A percentile compares a stretch with the other conserved stretches of the same genome.
These are phyloP conservation scores for Graphium sp. DNA, from an alignment of 2,329 filamentous ascomycete species.

Conservation along the genomic window DNA sequence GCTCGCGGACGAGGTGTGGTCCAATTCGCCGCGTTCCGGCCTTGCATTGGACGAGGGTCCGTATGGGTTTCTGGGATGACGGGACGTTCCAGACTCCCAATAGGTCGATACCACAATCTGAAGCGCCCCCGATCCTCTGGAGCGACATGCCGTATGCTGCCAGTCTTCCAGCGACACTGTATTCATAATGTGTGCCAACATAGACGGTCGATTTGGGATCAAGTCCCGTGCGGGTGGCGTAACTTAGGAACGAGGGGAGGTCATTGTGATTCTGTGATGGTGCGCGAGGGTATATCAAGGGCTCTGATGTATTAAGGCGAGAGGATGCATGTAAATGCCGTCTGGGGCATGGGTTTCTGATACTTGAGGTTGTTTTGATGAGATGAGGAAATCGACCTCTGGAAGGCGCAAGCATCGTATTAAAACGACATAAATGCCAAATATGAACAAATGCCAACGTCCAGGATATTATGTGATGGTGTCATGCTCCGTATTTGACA, in stretches of 20 bases:
- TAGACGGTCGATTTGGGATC: constrained; percentile 41
- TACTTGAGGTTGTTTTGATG: no score
- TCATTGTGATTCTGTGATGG: constrained; percentile 39
- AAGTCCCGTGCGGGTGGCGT: constrained; percentile 40
- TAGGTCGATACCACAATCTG: constrained; percentile 59
- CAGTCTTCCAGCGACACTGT: constrained; percentile 42
- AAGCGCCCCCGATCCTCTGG: constrained; percentile 44
- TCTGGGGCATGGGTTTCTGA: no score
- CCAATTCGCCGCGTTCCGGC: constrained; percentile 30
- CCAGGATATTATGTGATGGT: no score
- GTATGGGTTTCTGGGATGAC: constrained; percentile 16
- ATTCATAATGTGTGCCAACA: constrained; percentile 64
- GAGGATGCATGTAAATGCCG: no score
- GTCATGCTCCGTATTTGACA: no score
- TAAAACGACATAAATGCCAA: no score
- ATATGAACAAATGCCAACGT: no score
- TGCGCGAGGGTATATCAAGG: constrained; percentile 25
- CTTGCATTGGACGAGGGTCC: constrained; percentile 53
- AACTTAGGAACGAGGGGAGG: constrained; percentile 45
- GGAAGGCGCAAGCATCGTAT: no score
- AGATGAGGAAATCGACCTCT: no score
- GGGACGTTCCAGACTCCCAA: constrained; percentile 53
- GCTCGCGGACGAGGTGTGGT: constrained; percentile 51
- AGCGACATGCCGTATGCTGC: constrained; percentile 46
- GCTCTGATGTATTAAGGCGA: no score